Conservation (phyloP, 495 filamentous ascomycete species). For the Xylaria venustula region DNA sequence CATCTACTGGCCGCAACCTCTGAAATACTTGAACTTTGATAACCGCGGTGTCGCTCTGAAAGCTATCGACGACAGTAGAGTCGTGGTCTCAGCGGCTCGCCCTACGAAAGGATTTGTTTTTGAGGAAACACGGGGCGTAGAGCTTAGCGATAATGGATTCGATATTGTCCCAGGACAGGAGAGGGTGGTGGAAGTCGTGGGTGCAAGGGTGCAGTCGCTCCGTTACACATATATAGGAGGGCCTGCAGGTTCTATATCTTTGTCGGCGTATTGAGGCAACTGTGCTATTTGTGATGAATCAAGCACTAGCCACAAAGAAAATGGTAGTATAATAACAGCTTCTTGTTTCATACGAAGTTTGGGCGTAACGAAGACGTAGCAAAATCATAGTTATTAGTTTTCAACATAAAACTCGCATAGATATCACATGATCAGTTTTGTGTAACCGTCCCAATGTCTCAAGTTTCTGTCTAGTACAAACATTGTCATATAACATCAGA, state of each 20-base stretch:
- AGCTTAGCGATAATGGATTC: constrained; percentile 47
- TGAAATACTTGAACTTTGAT: constrained; percentile 72
- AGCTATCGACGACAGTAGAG: constrained; percentile 11
- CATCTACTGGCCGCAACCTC: constrained; percentile 76
- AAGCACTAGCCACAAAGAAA: too few species aligned
- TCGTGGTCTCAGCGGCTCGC: constrained; percentile 34
- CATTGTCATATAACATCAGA: too few species aligned
- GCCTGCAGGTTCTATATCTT: constrained; percentile 16
- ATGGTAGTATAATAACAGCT: too few species aligned
- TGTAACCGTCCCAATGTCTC: too few species aligned
- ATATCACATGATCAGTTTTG: too few species aligned
- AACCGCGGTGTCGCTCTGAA: constrained; percentile 30
- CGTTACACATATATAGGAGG: constrained; percentile 31
- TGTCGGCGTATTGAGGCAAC: neutral
- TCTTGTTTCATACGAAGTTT: too few species aligned
- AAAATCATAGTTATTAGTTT: too few species aligned
- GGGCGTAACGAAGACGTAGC: too few species aligned
- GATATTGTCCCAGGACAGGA: constrained; percentile 46
- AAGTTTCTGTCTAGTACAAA: too few species aligned
- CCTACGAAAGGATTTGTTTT: constrained; percentile 52
- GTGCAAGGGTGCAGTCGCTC: constrained; percentile 13
- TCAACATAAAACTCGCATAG: too few species aligned
- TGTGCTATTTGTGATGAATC: too few species aligned
- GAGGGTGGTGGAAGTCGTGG: constrained; percentile 26
- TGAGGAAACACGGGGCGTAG: constrained; percentile 38